Evolutionary conservation across 176 grass and related monocot genomes (phyloP).

Genomic region (Rhipidocladum racemiflorum): DNA sequence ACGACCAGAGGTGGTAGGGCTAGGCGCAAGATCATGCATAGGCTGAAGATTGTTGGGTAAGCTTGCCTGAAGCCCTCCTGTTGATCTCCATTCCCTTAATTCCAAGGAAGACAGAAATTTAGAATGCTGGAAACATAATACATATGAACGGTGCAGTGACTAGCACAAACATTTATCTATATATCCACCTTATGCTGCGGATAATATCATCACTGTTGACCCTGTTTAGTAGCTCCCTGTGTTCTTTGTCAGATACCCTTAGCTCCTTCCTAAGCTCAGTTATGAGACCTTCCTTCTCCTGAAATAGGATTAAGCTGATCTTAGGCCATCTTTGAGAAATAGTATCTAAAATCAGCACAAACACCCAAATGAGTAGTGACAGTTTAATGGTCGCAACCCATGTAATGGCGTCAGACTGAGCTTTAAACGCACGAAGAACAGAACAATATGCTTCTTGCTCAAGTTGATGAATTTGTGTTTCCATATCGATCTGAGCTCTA

Average conservation of each 20-base stretch:
- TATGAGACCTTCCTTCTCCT: conserved; percentile 97
- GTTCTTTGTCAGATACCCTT: conserved; percentile 87
- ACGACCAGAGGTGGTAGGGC: conserved; percentile 72
- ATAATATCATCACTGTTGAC: conserved; percentile 90
- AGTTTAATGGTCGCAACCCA: conserved; percentile 59
- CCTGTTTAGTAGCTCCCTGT: conserved; percentile 80
- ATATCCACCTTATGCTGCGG: conserved; percentile 75
- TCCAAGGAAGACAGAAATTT: conserved; percentile 30
- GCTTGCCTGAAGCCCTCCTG: conserved; percentile 53
- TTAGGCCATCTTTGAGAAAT: conserved; percentile 26
- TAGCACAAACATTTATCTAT: conserved; percentile 5
- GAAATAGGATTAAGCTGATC: conserved; percentile 28
- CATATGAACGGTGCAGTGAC: conserved; percentile 2
- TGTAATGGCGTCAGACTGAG: conserved; percentile 92
- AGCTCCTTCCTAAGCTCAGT: conserved; percentile 95
- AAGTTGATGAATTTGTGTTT: conserved; percentile 80
- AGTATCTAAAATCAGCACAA: conserved; percentile 1
- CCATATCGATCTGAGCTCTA: conserved; percentile 68
- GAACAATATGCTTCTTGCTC: conserved; percentile 95
- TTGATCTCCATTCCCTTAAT: conserved; percentile 59
- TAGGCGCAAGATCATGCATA: conserved; percentile 56
- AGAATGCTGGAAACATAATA: conserved; percentile 26
- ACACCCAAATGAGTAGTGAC: conserved; percentile 22
- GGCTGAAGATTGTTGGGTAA: conserved; percentile 61
- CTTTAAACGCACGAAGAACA: conserved; percentile 96